Evolutionary conservation across 2,329 filamentous ascomycete species (phyloP), one percentile per base, ranked within the genome.

Genomic region (Trichoderma breve): DNA sequence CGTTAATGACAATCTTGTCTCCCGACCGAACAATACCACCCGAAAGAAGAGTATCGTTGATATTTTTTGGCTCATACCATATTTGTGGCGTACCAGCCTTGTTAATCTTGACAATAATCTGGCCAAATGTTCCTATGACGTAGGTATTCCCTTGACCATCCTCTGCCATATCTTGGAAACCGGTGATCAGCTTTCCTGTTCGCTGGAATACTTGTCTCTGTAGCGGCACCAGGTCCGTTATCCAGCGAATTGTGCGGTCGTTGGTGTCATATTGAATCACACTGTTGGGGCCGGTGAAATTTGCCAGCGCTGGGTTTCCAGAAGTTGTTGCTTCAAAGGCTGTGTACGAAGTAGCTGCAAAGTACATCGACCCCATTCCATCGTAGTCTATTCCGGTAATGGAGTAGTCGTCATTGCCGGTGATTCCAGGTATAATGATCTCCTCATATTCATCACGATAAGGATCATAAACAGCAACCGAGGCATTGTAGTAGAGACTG

Each of bases 361-460:
- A 63, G 24, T 63, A 63, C 34, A 63, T 63, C 9, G 60, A 63
- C 1, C 60, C 60, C 34, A 43, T 63, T 28, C 60, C 60, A n/a
- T 63, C 60, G 24, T 63, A 63, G 60, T 63, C 60, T n/a, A 63
- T 43, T n/a, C 60, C 60, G 3, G 60, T 63, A 43, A 63, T 63
- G 34, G 60, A 43, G 9, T 63, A 63, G 11, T 63, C 60, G 2
- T 43, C 34, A n/a, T 63, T 63, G 34, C 60, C 60, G 1, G 60
- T 63, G 24, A 63, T 63, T 63, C 60, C 24, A 28, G 60, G 60
- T 34, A 63, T 26, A 14, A 26, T 11, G 24, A 63, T 63, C 4
- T 15, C 24, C 2, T 63, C 34, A 43, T 18, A 63, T 30, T 63
- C 34, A 4, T 63, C 14, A 43, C 21, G 32, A 24, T 63, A 63